phyloP scores from a whole-genome alignment of 176 grass and related monocot species.

The Areca catechu region DNA sequence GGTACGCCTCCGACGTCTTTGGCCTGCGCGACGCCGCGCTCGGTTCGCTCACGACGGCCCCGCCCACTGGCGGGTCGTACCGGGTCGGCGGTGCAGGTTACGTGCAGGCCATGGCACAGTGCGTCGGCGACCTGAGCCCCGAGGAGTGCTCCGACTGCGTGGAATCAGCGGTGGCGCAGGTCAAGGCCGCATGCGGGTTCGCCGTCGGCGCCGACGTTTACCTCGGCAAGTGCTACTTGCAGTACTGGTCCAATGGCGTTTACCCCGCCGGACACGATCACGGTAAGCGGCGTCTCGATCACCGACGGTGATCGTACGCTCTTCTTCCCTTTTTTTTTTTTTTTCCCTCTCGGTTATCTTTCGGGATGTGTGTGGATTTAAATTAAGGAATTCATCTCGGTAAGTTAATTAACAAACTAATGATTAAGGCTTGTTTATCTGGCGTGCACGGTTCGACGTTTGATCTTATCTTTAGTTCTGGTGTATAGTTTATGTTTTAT shows the following conservation, averaged over 20 bases:
- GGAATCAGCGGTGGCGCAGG: constrained; percentile 41
- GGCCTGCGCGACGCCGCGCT: constrained; percentile 70
- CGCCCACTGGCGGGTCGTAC: constrained; percentile 28
- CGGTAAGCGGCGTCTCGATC: too few relatives aligned
- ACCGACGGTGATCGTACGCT: background rate
- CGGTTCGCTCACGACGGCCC: constrained; percentile 33
- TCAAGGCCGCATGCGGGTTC: constrained; percentile 53
- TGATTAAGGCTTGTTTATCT: too few relatives aligned
- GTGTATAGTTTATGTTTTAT: too few relatives aligned
- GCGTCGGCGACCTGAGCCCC: constrained; percentile 63
- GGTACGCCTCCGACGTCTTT: constrained; percentile 19
- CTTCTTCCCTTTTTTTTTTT: constrained; percentile 5
- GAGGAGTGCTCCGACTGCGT: constrained; percentile 69
- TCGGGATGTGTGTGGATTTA: constrained; percentile 23
- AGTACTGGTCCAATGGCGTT: constrained; percentile 47
- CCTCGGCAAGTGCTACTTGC: constrained; percentile 84
- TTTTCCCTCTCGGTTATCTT: too few relatives aligned
- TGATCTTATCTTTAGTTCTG: too few relatives aligned
- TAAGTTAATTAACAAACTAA: too few relatives aligned
- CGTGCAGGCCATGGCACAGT: constrained; percentile 92
- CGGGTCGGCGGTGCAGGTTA: constrained; percentile 45
- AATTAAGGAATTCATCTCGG: constrained; percentile 23
- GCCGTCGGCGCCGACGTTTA: constrained; percentile 57
- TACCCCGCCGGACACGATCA: background rate
- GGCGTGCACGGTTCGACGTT: too few relatives aligned